Evolutionary conservation across 2,329 filamentous ascomycete genomes (phyloP).

Genomic region (Coleophoma crateriformis): DNA sequence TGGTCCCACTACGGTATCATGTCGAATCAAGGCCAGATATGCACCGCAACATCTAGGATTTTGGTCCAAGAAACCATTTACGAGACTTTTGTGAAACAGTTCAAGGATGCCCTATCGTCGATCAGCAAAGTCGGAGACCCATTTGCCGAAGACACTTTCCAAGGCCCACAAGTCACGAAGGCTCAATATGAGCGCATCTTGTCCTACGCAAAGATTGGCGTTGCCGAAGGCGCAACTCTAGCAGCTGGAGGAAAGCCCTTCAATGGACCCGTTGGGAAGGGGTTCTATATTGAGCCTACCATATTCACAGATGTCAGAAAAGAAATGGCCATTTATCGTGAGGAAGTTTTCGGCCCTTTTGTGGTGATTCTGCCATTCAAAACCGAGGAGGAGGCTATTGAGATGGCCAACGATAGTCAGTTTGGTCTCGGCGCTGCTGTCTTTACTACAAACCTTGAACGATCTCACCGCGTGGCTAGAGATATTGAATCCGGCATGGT

Average conservation of each 20-base stretch:
- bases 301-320: slow-evolving; percentile 42
- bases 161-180: slow-evolving; percentile 66
- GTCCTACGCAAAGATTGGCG: slow-evolving; percentile 54
- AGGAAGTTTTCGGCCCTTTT: slow-evolving; percentile 66
- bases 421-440: slow-evolving; percentile 52
- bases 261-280: slow-evolving; percentile 39
- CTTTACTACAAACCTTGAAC: slow-evolving; percentile 46
- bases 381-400: slow-evolving; percentile 53
- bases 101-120: slow-evolving; percentile 49
- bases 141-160: slow-evolving; percentile 60
- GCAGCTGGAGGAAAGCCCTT: slow-evolving; percentile 53
- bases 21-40: slow-evolving; percentile 52
- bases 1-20: slow-evolving; percentile 44
- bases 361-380: slow-evolving; percentile 57
- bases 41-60: slow-evolving; percentile 54
- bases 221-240: slow-evolving; percentile 58
- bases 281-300: slow-evolving; percentile 52
- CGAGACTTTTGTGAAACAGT: slow-evolving; percentile 55
- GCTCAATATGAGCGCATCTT: slow-evolving; percentile 63
- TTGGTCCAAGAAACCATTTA: slow-evolving; percentile 52
- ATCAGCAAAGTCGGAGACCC: slow-evolving; percentile 58
- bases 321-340: slow-evolving; percentile 41
- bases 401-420: slow-evolving; percentile 45
- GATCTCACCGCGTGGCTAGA: slow-evolving; percentile 45
- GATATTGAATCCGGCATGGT: slow-evolving; percentile 52